Evolutionary conservation across 257 asterid species (phyloP).

Genomic region (Echium plantagineum): DNA sequence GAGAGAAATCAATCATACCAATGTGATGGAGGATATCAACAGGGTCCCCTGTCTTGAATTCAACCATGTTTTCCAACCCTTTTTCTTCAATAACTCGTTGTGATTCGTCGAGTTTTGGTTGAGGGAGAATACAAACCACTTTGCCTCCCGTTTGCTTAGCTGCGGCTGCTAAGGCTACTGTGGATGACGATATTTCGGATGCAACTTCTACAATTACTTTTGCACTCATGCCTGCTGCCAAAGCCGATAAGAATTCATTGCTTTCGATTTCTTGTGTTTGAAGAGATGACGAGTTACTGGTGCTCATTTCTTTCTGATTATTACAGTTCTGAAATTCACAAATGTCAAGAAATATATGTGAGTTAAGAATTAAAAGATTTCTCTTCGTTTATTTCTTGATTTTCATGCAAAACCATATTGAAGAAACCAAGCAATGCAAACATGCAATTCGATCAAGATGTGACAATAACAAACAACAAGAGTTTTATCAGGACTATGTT

Average conservation of each 20-base stretch:
- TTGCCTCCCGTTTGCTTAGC: slow-evolving; percentile 51
- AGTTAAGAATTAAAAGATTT: no score
- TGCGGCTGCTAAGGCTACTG: slow-evolving; percentile 55
- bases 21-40: slow-evolving; percentile 26
- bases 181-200: slow-evolving; percentile 37
- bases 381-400: background rate
- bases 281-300: slow-evolving; percentile 1
- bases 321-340: slow-evolving; percentile 17
- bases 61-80: slow-evolving; percentile 44
- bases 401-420: background rate
- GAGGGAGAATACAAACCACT: slow-evolving; percentile 45
- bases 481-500: no score
- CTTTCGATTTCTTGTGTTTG: slow-evolving; percentile 28
- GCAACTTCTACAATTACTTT: slow-evolving; percentile 50
- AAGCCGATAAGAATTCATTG: slow-evolving; percentile 45
- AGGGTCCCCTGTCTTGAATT: slow-evolving; percentile 54
- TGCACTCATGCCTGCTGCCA: slow-evolving; percentile 55
- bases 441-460: no score
- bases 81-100: slow-evolving; percentile 37
- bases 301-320: slow-evolving; percentile 25
- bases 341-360: background rate
- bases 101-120: slow-evolving; percentile 24
- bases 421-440: no score
- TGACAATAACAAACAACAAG: no score
- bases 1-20: slow-evolving; percentile 51